Base-by-base conservation (phyloP, 805 yeast species). In the Metschnikowia lunata region DNA sequence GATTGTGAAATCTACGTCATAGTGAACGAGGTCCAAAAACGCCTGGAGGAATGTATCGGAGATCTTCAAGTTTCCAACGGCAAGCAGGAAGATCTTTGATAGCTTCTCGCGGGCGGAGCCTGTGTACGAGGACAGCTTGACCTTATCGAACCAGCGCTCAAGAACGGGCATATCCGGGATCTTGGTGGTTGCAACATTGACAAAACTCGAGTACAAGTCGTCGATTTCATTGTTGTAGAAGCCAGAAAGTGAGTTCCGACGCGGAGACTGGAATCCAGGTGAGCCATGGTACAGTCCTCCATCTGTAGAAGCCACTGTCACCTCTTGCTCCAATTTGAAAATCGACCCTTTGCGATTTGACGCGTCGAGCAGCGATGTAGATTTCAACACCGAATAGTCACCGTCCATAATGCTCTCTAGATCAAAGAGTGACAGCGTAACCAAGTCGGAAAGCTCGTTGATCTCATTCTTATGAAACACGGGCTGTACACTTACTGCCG, bases 401-500 rank as follows among this genome's bases (percentile, higher is more conserved):
- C 76, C 76, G 46, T 71, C 76, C 63, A 71, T 61, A 15, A 69
- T 66, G 2, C 70, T 83, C 61, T 88, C 95, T 30, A 88, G 67
- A 55, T 88, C 95, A 62, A 88, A 72, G 35, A 88, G 62, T 10
- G 80, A 75, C 49, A 72, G 79, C 1, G 83, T 82, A 23, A 82
- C 82, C 40, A 81, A 66, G 61, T 93, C 99, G 59, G 89, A 85
- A 55, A 93, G 72, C 52, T 81, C 82, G 36, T 93, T 84, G 40
- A 91, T 85, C 56, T 87, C 91, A 50, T 85, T 84, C 50, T 95
- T 79, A 58, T 93, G 95, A 67, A 93, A 93, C 10, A 91, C 95
- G 0, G 99, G 98, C 64, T 93, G 99, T 6, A 93, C 96, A 49
- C 88, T 88, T 11, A 93, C 96, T 0, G 97, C 97, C 0, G 97